These are phyloP conservation scores for Abrus precatorius DNA, from an alignment of 306 rosid species.

Conservation along the genomic window DNA sequence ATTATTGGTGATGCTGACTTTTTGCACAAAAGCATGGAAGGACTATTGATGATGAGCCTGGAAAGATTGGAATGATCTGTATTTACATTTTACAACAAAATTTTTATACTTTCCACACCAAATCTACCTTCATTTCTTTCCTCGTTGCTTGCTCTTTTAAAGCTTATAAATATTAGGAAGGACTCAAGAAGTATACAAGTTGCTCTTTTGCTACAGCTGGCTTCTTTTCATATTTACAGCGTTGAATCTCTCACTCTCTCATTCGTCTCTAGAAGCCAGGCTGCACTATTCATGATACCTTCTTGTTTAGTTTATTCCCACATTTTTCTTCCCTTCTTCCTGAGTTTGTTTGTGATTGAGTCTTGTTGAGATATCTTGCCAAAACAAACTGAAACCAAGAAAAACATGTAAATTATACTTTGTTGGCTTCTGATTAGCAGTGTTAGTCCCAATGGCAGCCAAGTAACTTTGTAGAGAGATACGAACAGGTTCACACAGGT, in stretches of 20 bases:
- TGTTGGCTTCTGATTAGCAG: constrained; percentile 2
- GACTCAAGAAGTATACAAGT: constrained; percentile 45
- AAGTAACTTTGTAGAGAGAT: constrained; percentile 23
- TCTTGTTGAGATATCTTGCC: constrained; percentile 29
- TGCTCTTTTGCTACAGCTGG: constrained; percentile 44
- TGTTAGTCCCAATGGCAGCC: constrained; percentile 46
- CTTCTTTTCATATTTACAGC: constrained; percentile 43
- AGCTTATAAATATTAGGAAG: constrained; percentile 58
- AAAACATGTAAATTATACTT: constrained; percentile 60
- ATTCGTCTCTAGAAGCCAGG: constrained; percentile 46
- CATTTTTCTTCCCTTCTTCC: constrained; percentile 20
- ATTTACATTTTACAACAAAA: constrained; percentile 13
- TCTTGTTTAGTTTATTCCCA: constrained; percentile 15
- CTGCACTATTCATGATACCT: constrained; percentile 37
- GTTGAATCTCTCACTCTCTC: constrained; percentile 49
- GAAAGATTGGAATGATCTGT: constrained; percentile 46
- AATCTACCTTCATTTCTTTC: constrained; percentile 48
- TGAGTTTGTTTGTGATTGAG: constrained; percentile 9
- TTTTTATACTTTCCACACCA: constrained; percentile 54
- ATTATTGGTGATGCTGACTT: constrained; percentile 47
- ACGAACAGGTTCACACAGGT: not conserved
- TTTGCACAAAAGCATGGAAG: constrained; percentile 33
- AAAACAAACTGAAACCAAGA: not conserved
- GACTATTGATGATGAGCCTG: constrained; percentile 44
- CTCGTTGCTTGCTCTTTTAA: constrained; percentile 6